Base-by-base conservation (phyloP, 1,284 basidiomycete species). In the Trametes versicolor region DNA sequence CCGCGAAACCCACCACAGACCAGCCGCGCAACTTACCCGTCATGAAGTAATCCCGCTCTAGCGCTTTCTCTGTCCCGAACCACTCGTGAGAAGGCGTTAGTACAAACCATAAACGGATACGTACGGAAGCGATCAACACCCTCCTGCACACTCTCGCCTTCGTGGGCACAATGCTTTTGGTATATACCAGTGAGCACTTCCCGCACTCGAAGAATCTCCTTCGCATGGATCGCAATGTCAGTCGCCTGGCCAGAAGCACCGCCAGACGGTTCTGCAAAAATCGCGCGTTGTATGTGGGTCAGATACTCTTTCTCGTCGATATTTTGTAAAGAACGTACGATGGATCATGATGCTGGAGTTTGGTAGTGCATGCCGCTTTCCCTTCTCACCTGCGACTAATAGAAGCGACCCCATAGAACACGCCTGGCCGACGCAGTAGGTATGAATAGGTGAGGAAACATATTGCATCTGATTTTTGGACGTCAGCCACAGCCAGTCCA, bases 291-390 rank as follows among this genome's bases (percentile, higher is more conserved):
- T 23, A 36, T 27, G 48, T 69, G 48, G 8, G 54, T 55, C 50
- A 29, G 39, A n/a, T 54, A 21, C n/a, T 59, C 62, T 61, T 61
- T 58, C 55, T 37, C 25, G 59, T 63, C 55, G 64, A 71, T 50
- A 63, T 63, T 49, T 37, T 17, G 13, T 36, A 9, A 37, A 52
- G 57, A 29, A 83, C 94, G 77, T 77, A 96, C 95, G 96, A 77
- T 98, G 96, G 58, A 98, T 98, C 96, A 98, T 98, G 71, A 98
- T 95, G 74, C 92, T 95, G 23, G 95, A 91, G 75, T 98, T 93
- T 12, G 95, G 95, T 54, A 98, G 85, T 69, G 92, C 92, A 74
- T 95, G 95, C 41, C 96, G 85, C 77, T 96, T 94, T 23, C 95
- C 96, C 69, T 84, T 88, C 79, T 92, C 93, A 79, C 93, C 95